Evolutionary conservation across 768 basidiomycete genomes (phyloP).

Genomic region (Amanita rubescens): DNA sequence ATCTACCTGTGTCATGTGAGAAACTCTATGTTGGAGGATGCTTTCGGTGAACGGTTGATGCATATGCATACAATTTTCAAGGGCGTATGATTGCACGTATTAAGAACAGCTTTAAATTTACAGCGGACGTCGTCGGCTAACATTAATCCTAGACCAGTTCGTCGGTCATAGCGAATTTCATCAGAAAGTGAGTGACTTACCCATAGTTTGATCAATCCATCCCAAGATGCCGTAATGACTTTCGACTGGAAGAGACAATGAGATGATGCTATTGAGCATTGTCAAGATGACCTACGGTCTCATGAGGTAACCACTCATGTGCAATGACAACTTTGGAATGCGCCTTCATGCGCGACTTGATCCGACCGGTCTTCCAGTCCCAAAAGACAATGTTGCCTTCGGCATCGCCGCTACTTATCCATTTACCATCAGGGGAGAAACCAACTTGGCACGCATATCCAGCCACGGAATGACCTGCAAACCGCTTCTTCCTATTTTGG

Average conservation of each 20-base stretch:
- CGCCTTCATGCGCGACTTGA: conserved; percentile 82
- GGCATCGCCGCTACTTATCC: conserved; percentile 95
- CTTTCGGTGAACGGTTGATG: background rate
- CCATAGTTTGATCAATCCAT: conserved; percentile 97
- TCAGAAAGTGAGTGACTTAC: conserved; percentile 37
- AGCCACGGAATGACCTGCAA: conserved; percentile 93
- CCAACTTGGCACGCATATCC: conserved; percentile 97
- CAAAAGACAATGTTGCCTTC: conserved; percentile 95
- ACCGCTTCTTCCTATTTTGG: conserved; percentile 97
- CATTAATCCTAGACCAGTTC: conserved; percentile 30
- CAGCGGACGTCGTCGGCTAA: background rate
- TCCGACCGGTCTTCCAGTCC: conserved; percentile 99
- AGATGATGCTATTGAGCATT: conserved; percentile 36
- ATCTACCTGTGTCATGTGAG: background rate
- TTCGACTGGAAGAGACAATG: conserved; percentile 62
- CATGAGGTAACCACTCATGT: conserved; percentile 97
- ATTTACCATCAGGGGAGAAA: conserved; percentile 97
- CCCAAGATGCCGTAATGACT: conserved; percentile 96
- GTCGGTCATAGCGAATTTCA: conserved; percentile 10
- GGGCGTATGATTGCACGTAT: background rate
- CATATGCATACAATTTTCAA: too few species aligned
- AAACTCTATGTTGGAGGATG: background rate
- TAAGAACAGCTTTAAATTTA: conserved; percentile 5
- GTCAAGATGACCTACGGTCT: conserved; percentile 61
- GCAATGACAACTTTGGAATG: conserved; percentile 97